Percentiles rank a stretch among this genome's conserved stretches.
Conservation (phyloP, 805 yeast species). For the Yarrowia keelungensis region DNA sequence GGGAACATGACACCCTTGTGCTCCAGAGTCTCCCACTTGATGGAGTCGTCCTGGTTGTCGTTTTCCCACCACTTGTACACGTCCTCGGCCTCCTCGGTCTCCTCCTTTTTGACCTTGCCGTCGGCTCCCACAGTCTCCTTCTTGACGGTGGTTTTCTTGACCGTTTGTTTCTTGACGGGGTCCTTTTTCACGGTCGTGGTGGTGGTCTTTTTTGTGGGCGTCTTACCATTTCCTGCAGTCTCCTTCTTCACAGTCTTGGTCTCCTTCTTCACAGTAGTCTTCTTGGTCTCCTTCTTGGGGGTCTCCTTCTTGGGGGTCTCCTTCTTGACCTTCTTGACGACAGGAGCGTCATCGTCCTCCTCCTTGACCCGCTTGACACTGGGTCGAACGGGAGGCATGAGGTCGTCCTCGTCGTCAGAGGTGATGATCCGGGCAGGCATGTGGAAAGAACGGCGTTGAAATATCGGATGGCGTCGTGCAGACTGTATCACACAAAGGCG, state of each 20-base stretch:
- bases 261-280: conserved; percentile 3
- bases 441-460: background rate
- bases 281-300: background rate
- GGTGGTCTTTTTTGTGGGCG: conserved; percentile 12
- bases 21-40: conserved; percentile 84
- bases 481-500: too few species aligned
- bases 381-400: conserved; percentile 13
- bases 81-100: conserved; percentile 60
- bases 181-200: conserved; percentile 28
- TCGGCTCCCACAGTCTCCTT: conserved; percentile 39
- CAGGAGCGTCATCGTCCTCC: conserved; percentile 12
- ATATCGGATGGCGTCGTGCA: too few species aligned
- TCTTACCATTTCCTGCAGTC: background rate
- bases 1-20: conserved; percentile 95
- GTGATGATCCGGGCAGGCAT: conserved; percentile 38
- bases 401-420: conserved; percentile 35
- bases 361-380: conserved; percentile 36
- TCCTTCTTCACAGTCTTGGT: conserved; percentile 26
- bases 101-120: conserved; percentile 39
- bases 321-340: conserved; percentile 22
- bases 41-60: conserved; percentile 67
- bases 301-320: conserved; percentile 4
- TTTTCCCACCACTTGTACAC: conserved; percentile 85
- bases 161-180: conserved; percentile 41
- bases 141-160: conserved; percentile 41